Conservation (phyloP, 768 basidiomycete genomes). For the Naganishia onofrii region DNA sequence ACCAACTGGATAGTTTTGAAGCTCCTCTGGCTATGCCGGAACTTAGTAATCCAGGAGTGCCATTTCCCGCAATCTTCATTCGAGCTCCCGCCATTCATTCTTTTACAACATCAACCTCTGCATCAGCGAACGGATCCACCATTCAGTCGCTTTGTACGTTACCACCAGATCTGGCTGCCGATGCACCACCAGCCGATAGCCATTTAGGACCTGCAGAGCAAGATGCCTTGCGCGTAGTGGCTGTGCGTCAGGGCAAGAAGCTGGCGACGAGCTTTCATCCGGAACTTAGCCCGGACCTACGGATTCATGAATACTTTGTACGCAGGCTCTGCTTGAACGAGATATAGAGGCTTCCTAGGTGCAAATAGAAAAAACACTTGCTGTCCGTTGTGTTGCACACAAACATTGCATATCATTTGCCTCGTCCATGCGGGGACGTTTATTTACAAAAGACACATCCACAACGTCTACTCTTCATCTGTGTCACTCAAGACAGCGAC, state of each 20-base stretch:
- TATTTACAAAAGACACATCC: background rate
- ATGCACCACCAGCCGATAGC: constrained; percentile 45
- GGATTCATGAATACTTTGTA: constrained; percentile 91
- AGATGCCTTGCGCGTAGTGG: constrained; percentile 66
- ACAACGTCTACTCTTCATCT: background rate
- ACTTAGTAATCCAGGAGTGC: constrained; percentile 60
- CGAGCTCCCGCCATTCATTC: constrained; percentile 67
- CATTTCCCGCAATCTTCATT: constrained; percentile 86
- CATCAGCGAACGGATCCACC: constrained; percentile 53
- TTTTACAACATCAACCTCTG: constrained; percentile 31
- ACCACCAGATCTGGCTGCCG: constrained; percentile 58
- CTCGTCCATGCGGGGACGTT: background rate
- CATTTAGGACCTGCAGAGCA: constrained; percentile 55
- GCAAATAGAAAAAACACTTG: too few species aligned
- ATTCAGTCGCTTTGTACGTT: constrained; percentile 71
- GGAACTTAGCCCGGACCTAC: constrained; percentile 77
- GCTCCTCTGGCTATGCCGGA: constrained; percentile 66
- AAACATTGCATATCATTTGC: background rate
- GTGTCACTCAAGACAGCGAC: constrained; percentile 25
- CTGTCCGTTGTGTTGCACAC: background rate
- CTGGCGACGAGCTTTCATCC: constrained; percentile 92
- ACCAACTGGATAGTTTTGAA: constrained; percentile 86
- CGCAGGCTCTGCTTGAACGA: constrained; percentile 9
- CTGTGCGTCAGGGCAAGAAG: constrained; percentile 76
- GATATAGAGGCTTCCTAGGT: background rate